phyloP scores from a whole-genome alignment of 257 asterid genomes.

The Penstemon newberryi region DNA sequence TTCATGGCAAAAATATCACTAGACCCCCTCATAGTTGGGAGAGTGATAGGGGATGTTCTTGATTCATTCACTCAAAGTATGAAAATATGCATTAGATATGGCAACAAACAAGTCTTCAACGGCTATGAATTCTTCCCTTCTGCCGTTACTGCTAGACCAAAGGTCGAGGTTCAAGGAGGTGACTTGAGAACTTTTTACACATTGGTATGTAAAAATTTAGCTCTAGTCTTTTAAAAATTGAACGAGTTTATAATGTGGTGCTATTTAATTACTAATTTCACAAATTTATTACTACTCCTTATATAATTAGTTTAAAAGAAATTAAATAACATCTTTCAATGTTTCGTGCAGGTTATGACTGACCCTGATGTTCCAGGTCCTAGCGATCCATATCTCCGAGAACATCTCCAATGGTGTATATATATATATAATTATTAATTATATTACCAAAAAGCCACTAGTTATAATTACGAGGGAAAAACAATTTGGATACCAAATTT shows the following conservation, averaged over 20 bases:
- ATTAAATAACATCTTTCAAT: neutral
- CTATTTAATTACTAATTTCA: no score
- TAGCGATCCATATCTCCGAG: constrained; percentile 80
- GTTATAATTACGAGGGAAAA: no score
- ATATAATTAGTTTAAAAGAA: neutral
- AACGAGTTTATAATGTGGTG: no score
- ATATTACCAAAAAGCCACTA: no score
- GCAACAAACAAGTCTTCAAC: constrained; percentile 57
- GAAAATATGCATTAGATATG: constrained; percentile 47
- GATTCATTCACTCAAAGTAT: constrained; percentile 52
- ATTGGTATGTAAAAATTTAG: constrained; percentile 38
- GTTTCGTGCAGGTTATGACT: constrained; percentile 57
- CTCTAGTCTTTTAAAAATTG: no score
- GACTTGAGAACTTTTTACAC: constrained; percentile 78
- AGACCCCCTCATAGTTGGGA: constrained; percentile 68
- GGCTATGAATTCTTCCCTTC: constrained; percentile 80
- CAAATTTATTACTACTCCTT: no score
- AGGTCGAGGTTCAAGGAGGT: constrained; percentile 56
- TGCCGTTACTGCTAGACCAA: constrained; percentile 49
- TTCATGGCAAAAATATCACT: constrained; percentile 40
- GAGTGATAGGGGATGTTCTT: constrained; percentile 83
- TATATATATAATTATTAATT: neutral
- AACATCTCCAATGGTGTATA: constrained; percentile 79
- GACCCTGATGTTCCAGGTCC: constrained; percentile 97
- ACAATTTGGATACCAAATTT: no score